phyloP scores from a whole-genome alignment of 2,329 filamentous ascomycete species.

The Hortaea werneckii region DNA sequence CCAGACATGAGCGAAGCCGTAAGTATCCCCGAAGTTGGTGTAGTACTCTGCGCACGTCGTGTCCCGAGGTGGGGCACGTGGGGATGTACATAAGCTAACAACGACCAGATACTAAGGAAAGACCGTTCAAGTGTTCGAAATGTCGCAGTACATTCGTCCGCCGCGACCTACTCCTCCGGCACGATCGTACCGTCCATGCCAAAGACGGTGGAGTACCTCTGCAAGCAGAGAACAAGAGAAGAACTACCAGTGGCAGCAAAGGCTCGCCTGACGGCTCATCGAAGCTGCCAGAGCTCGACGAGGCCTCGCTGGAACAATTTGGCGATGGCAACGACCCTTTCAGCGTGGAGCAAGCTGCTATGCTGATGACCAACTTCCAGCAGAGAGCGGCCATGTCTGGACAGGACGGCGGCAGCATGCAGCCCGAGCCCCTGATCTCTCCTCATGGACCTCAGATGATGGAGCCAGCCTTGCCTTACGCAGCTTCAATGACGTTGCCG shows the following conservation, averaged over 20 bases:
- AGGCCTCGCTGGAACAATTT: slow-evolving; percentile 81
- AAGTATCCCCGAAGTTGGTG: slow-evolving; percentile 28
- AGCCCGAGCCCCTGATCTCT: slow-evolving; percentile 58
- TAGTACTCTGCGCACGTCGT: slow-evolving; percentile 35
- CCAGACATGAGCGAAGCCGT: slow-evolving; percentile 95
- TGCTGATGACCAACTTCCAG: slow-evolving; percentile 97
- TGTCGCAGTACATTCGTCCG: slow-evolving; percentile 97
- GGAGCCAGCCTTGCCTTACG: slow-evolving; percentile 63
- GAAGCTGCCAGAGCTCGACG: slow-evolving; percentile 74
- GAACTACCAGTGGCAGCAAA: slow-evolving; percentile 29
- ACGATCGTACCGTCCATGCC: slow-evolving; percentile 96
- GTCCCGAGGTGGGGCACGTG: slow-evolving; percentile 9
- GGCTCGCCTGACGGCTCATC: slow-evolving; percentile 46
- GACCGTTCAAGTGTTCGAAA: slow-evolving; percentile 97
- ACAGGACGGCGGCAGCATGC: slow-evolving; percentile 45
- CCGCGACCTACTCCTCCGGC: slow-evolving; percentile 87
- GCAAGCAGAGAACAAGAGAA: slow-evolving; percentile 87
- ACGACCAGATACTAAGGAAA: slow-evolving; percentile 82
- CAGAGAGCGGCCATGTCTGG: slow-evolving; percentile 75
- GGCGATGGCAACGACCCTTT: slow-evolving; percentile 86
- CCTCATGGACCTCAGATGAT: slow-evolving; percentile 61
- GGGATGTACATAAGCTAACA: not conserved
- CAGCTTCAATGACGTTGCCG: slow-evolving; percentile 69
- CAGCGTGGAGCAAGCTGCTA: slow-evolving; percentile 92
- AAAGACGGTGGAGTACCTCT: slow-evolving; percentile 93